These are phyloP conservation scores for Hypoxylon sp. DNA, from an alignment of 2,329 filamentous ascomycete species.

Conservation along the genomic window DNA sequence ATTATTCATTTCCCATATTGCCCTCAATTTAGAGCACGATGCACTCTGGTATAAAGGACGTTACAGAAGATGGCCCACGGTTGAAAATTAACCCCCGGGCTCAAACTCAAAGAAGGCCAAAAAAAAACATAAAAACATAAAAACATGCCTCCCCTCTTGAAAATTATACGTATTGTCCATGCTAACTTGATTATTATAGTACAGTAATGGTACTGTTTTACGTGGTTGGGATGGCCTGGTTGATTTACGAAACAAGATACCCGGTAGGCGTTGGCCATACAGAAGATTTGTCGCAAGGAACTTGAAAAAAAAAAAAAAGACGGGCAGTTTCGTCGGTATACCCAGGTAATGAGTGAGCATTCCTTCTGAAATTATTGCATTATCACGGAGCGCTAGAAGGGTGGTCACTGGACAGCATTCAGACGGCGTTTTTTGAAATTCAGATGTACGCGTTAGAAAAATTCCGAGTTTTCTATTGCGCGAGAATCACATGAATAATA, in stretches of 20 bases:
- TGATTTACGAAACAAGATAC: conserved; percentile 47
- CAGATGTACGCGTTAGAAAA: conserved; percentile 2
- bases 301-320: conserved; percentile 32
- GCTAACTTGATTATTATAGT: conserved; percentile 40
- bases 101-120: background rate
- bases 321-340: conserved; percentile 21
- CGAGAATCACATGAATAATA: conserved; percentile 1
- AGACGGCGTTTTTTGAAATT: conserved; percentile 24
- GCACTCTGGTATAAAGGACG: background rate
- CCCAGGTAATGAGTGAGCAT: conserved; percentile 23
- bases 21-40: background rate
- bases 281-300: conserved; percentile 41
- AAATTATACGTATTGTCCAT: background rate
- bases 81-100: background rate
- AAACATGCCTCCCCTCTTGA: background rate
- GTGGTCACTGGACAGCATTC: conserved; percentile 33
- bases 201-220: conserved; percentile 49
- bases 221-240: conserved; percentile 33
- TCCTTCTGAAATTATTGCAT: conserved; percentile 34
- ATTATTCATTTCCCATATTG: background rate
- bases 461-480: background rate
- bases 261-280: conserved; percentile 45
- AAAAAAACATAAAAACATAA: too few relatives aligned
- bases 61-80: background rate
- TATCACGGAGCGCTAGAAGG: conserved; percentile 21